A percentile compares a stretch with the other conserved stretches of the same genome.
These are phyloP conservation scores for Candolleomyces aberdarensis DNA, from an alignment of 768 basidiomycete species.

Conservation along the genomic window DNA sequence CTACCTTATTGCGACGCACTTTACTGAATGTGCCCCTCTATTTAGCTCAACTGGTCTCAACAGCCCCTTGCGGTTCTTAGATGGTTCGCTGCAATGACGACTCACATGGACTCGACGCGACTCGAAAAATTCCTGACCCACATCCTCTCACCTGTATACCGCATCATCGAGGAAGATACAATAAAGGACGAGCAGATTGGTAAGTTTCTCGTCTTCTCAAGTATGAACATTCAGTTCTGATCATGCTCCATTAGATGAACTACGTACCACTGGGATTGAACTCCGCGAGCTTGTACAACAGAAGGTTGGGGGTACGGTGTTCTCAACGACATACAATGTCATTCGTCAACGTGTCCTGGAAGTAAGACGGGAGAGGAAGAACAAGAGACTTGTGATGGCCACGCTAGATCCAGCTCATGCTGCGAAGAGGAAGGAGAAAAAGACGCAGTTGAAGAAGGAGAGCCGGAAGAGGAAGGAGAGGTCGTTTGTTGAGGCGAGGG, in stretches of 20 bases:
- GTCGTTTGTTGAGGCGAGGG: slow-evolving; percentile 21
- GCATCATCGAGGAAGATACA: slow-evolving; percentile 84
- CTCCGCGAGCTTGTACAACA: slow-evolving; percentile 82
- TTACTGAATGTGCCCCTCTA: slow-evolving; percentile 3
- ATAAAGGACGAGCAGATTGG: slow-evolving; percentile 78
- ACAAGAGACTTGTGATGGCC: slow-evolving; percentile 54
- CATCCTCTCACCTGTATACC: slow-evolving; percentile 82
- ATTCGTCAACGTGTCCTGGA: slow-evolving; percentile 70
- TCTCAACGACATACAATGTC: slow-evolving; percentile 73
- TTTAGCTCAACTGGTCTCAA: slow-evolving; percentile 77
- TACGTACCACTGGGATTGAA: slow-evolving; percentile 78
- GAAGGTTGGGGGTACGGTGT: slow-evolving; percentile 86
- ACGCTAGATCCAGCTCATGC: slow-evolving; percentile 73
- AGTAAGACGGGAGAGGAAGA: slow-evolving; percentile 70
- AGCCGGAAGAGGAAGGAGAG: slow-evolving; percentile 76
- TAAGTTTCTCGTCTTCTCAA: slow-evolving; percentile 31
- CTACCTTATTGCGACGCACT: background rate
- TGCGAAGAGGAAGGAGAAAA: slow-evolving; percentile 69
- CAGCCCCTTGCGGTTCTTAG: slow-evolving; percentile 79
- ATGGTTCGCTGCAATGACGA: slow-evolving; percentile 92
- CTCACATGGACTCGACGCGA: slow-evolving; percentile 55
- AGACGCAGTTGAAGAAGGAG: slow-evolving; percentile 78
- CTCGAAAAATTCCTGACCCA: slow-evolving; percentile 76
- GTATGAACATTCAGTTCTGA: background rate
- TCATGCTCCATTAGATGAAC: slow-evolving; percentile 53